Base-by-base conservation (phyloP, 352 stramenopile species). In the Albugo candida region DNA sequence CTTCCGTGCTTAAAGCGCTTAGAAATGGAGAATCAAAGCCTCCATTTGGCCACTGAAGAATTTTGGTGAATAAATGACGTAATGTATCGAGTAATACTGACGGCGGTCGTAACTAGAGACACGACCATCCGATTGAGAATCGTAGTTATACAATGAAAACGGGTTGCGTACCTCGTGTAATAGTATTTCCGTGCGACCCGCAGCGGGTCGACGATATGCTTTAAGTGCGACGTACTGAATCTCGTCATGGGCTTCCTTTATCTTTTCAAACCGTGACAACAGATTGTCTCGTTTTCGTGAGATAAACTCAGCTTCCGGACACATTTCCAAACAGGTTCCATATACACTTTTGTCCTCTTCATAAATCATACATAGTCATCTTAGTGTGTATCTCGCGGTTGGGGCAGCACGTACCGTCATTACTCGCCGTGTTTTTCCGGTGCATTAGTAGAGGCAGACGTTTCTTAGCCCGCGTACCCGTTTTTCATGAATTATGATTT, bases 11-110 rank as follows among this genome's bases (percentile, higher is more conserved):
- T 5, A 11, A 12, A 36, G 12, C 17, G 2, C 36, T 35, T 51
- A 11, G 11, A 2, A 4, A 24, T 13, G 40, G 21, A 2, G 41
- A 2, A 4, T 38, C 18, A 20, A 35, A 19, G 8, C 38, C 20
- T 43, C 38, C 24, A 31, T 31, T 31, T 19, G 3, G 38, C 20
- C 17, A 24, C 8, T 19, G 38, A 8, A 43, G 38, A 43, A 24
- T 43, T 24, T 19, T 43, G 38, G 54, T 46, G 39, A 80, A 70
- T 35, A 80, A 34, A 35, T 80, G 63, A 46, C 46, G 45, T 11
- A 80, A 53, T 13, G 67, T 76, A 16, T 42, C 40, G 8, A 70
- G 51, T 34, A 80, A 55, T 44, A 72, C 56, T 1, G 31, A 34
- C 5, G 63, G 41, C 17, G 67, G 67, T 41, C 67, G 55, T 31